Percentiles rank a stretch among this genome's conserved stretches.
These are phyloP conservation scores for Allantophomopsis lycopodina DNA, from an alignment of 2,329 filamentous ascomycete species.

Conservation along the genomic window DNA sequence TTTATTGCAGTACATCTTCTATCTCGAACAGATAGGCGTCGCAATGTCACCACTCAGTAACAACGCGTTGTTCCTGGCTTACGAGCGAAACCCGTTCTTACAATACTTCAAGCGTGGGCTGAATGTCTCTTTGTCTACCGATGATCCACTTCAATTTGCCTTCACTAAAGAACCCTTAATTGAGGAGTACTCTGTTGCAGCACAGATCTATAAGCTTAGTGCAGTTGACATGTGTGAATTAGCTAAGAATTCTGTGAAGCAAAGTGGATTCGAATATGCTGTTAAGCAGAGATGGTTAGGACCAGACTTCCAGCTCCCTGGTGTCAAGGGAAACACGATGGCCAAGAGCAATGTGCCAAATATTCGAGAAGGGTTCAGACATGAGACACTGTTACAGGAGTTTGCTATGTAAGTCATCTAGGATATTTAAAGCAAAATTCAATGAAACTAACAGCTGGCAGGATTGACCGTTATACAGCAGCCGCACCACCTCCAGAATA, in stretches of 20 bases:
- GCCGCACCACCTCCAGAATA: constrained; percentile 10
- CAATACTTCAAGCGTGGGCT: constrained; percentile 90
- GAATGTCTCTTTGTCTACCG: constrained; percentile 91
- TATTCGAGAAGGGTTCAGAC: constrained; percentile 76
- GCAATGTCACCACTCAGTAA: constrained; percentile 99
- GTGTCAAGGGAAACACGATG: constrained; percentile 78
- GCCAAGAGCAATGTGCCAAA: constrained; percentile 95
- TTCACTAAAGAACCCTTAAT: constrained; percentile 98
- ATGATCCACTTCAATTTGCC: constrained; percentile 93
- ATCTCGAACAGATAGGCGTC: constrained; percentile 94
- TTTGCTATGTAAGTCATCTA: constrained; percentile 56
- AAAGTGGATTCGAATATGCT: constrained; percentile 82
- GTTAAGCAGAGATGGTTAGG: constrained; percentile 92
- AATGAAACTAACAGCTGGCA: constrained; percentile 2
- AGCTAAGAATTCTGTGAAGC: constrained; percentile 88
- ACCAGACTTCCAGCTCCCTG: constrained; percentile 60
- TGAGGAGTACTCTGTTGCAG: constrained; percentile 94
- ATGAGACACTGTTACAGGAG: constrained; percentile 77
- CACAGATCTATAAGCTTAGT: constrained; percentile 95
- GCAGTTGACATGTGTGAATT: constrained; percentile 98
- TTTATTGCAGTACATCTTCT: constrained; percentile 91
- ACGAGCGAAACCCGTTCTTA: constrained; percentile 92
- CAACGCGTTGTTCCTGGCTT: constrained; percentile 90
- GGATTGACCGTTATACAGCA: constrained; percentile 20
- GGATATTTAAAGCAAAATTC: constrained; percentile 4